These are phyloP conservation scores for Ustilago bromivora DNA, from an alignment of 1,284 basidiomycete species.

Conservation along the genomic window DNA sequence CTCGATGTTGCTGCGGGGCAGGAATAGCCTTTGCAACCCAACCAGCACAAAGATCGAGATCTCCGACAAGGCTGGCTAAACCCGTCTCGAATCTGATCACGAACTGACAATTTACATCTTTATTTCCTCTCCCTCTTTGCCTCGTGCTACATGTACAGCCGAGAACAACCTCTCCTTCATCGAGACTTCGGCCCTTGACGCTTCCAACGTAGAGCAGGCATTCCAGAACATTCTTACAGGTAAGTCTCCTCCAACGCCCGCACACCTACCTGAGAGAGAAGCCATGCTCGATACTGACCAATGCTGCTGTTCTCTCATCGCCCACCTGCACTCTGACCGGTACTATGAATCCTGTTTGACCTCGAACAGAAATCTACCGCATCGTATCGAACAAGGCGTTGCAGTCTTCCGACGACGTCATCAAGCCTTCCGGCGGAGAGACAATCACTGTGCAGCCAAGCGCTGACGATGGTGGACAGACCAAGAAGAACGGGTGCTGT, in stretches of 20 bases:
- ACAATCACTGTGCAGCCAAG: constrained; percentile 70
- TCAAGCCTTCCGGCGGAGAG: constrained; percentile 69
- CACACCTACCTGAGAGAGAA: background rate
- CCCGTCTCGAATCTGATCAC: background rate
- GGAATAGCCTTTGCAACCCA: background rate
- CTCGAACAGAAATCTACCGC: constrained; percentile 66
- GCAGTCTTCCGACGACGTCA: constrained; percentile 69
- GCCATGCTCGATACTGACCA: constrained; percentile 1
- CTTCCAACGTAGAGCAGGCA: constrained; percentile 90
- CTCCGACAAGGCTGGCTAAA: background rate
- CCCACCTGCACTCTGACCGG: background rate
- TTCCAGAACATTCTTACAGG: constrained; percentile 98
- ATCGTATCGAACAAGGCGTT: constrained; percentile 70
- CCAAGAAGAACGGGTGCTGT: constrained; percentile 69
- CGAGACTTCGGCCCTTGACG: constrained; percentile 99
- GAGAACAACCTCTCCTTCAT: constrained; percentile 88
- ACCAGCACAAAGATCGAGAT: background rate
- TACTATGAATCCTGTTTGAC: background rate
- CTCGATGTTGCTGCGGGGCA: background rate
- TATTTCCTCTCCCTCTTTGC: background rate
- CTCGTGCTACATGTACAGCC: constrained; percentile 69
- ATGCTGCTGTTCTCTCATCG: constrained; percentile 5
- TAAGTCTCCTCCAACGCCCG: constrained; percentile 70
- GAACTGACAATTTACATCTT: background rate
- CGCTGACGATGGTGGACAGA: constrained; percentile 66